phyloP scores from a whole-genome alignment of 306 rosid genomes.

The Trifolium dubium region DNA sequence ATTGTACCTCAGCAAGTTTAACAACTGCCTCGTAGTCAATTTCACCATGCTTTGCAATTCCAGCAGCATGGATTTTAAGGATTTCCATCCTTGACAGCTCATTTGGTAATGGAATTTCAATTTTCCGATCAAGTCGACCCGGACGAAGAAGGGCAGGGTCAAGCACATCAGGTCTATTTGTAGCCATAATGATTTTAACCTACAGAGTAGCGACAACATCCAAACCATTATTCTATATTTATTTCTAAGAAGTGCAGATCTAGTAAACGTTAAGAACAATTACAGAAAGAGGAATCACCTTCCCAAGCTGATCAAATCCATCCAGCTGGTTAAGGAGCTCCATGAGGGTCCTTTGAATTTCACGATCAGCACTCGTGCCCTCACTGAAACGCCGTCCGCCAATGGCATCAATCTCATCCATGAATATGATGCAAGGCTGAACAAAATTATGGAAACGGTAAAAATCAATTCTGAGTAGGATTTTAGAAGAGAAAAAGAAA shows the following conservation, averaged over 20 bases:
- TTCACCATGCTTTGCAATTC: slow-evolving; percentile 35
- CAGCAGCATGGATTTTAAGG: slow-evolving; percentile 38
- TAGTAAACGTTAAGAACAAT: not conserved
- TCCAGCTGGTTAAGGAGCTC: slow-evolving; percentile 88
- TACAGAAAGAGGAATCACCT: slow-evolving; percentile 50
- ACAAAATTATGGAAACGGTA: slow-evolving; percentile 18
- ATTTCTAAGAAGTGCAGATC: slow-evolving; percentile 1
- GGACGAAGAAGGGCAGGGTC: slow-evolving; percentile 44
- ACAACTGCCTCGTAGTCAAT: slow-evolving; percentile 40
- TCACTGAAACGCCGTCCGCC: slow-evolving; percentile 86
- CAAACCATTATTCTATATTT: not conserved
- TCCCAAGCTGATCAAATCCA: slow-evolving; percentile 84
- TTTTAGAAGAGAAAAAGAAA: not conserved
- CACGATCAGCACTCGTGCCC: slow-evolving; percentile 89
- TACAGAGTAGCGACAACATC: not conserved
- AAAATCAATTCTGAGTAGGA: not conserved
- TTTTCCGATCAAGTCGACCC: slow-evolving; percentile 35
- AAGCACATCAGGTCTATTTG: slow-evolving; percentile 40
- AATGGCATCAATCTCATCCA: slow-evolving; percentile 96
- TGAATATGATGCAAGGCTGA: slow-evolving; percentile 92
- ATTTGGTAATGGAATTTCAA: slow-evolving; percentile 41
- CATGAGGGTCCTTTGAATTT: slow-evolving; percentile 84
- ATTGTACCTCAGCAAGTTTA: slow-evolving; percentile 40
- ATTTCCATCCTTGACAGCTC: slow-evolving; percentile 40
- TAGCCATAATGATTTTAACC: slow-evolving; percentile 46